Percentiles rank a stretch among this genome's conserved stretches.
Conservation (phyloP, 208 protist species). For the Trypanosoma melophagium region DNA sequence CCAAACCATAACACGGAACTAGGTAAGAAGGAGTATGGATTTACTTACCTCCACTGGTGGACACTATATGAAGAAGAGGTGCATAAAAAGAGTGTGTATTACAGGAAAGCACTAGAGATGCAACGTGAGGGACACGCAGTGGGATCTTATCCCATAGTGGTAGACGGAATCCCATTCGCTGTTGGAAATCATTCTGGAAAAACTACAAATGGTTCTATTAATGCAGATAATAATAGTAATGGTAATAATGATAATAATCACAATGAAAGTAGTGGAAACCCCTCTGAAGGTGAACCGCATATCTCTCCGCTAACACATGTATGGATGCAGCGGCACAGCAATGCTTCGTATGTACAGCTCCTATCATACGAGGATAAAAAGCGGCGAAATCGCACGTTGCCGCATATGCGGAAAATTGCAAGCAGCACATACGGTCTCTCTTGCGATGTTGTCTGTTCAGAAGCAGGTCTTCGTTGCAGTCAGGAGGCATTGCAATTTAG, state of each 20-base stretch:
- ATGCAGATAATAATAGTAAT: background rate
- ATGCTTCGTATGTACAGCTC: constrained; percentile 30
- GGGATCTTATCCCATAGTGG: background rate
- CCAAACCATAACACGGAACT: background rate
- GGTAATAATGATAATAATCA: background rate
- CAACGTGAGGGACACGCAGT: background rate
- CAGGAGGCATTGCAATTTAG: constrained; percentile 21
- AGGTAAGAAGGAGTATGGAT: constrained; percentile 36
- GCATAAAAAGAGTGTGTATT: constrained; percentile 25
- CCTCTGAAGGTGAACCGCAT: background rate
- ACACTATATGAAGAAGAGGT: constrained; percentile 29
- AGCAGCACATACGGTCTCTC: constrained; percentile 21
- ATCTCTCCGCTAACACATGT: constrained; percentile 37
- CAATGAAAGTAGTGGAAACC: background rate
- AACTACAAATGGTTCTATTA: too few species aligned
- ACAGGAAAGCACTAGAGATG: constrained; percentile 8
- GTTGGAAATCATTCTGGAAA: background rate
- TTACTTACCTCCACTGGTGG: constrained; percentile 37
- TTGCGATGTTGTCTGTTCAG: constrained; percentile 18
- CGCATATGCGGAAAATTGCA: constrained; percentile 16
- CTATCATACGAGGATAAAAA: constrained; percentile 22
- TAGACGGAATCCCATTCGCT: constrained; percentile 19
- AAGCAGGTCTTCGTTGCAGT: constrained; percentile 8
- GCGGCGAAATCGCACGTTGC: constrained; percentile 21
- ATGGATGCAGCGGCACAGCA: constrained; percentile 33